Conservation (phyloP, 306 rosid species). For the Vachellia collinsii region DNA sequence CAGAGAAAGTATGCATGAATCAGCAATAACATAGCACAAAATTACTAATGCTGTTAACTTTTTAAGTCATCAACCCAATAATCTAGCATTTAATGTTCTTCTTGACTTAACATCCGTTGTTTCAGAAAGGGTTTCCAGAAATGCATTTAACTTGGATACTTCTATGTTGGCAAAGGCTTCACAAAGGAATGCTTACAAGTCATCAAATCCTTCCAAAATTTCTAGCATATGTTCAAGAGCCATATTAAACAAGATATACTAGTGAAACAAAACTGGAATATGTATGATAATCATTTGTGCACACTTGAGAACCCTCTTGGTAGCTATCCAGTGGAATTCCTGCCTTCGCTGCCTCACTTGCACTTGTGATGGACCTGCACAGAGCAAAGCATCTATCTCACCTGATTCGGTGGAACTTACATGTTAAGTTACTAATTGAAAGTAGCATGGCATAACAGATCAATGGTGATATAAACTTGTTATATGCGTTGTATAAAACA, state of each 20-base stretch:
- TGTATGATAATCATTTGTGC: slow-evolving; percentile 38
- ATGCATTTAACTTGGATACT: slow-evolving; percentile 3
- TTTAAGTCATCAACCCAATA: slow-evolving; percentile 24
- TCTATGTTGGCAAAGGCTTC: slow-evolving; percentile 30
- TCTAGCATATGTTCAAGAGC: slow-evolving; percentile 29
- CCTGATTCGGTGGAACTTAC: slow-evolving; percentile 10
- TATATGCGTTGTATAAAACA: neutral
- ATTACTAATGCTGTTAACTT: slow-evolving; percentile 17
- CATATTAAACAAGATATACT: slow-evolving; percentile 41
- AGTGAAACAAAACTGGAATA: slow-evolving; percentile 35
- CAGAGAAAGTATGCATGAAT: slow-evolving; percentile 50
- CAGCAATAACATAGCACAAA: slow-evolving; percentile 2
- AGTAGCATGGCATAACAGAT: slow-evolving; percentile 20
- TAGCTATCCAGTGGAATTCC: slow-evolving; percentile 58
- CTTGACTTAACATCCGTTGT: neutral
- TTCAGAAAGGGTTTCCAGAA: slow-evolving; percentile 13
- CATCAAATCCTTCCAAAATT: slow-evolving; percentile 4
- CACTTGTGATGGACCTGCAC: slow-evolving; percentile 61
- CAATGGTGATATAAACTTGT: slow-evolving; percentile 7
- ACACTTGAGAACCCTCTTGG: slow-evolving; percentile 54
- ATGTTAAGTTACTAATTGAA: slow-evolving; percentile 11
- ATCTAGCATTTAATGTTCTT: neutral
- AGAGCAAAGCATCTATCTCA: slow-evolving; percentile 27
- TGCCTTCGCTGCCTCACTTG: slow-evolving; percentile 65
- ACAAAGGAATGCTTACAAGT: slow-evolving; percentile 30